These are phyloP conservation scores for Sonneratia alba DNA, from an alignment of 345 rosid species.

Conservation along the genomic window DNA sequence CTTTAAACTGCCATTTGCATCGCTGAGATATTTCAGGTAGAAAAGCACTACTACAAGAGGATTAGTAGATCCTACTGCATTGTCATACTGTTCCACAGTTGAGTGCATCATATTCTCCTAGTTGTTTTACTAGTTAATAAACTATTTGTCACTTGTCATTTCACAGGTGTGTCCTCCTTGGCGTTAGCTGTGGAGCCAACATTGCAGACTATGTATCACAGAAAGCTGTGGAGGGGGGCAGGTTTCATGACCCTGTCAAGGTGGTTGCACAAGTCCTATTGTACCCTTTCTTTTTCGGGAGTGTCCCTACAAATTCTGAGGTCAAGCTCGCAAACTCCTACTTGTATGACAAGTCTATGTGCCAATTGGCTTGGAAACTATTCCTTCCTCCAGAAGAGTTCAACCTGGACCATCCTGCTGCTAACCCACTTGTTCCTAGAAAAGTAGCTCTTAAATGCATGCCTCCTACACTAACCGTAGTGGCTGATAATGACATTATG, in stretches of 20 bases:
- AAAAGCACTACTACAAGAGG: background rate
- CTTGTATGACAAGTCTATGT: slow-evolving; percentile 78
- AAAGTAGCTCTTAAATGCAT: slow-evolving; percentile 66
- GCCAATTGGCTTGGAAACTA: slow-evolving; percentile 70
- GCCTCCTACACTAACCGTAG: slow-evolving; percentile 90
- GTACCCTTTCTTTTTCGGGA: slow-evolving; percentile 79
- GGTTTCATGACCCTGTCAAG: slow-evolving; percentile 64
- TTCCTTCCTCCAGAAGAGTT: slow-evolving; percentile 66
- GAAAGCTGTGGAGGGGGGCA: slow-evolving; percentile 64
- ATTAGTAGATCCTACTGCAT: background rate
- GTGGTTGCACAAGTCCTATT: slow-evolving; percentile 90
- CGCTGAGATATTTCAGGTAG: background rate
- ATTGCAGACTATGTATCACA: slow-evolving; percentile 75
- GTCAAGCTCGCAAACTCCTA: slow-evolving; percentile 67
- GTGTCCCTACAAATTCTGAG: slow-evolving; percentile 72
- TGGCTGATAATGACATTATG: slow-evolving; percentile 96
- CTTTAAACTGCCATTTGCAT: background rate
- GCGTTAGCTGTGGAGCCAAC: slow-evolving; percentile 87
- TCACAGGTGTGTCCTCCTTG: slow-evolving; percentile 82
- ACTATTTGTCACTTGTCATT: background rate
- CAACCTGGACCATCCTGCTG: slow-evolving; percentile 72
- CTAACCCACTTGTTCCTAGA: slow-evolving; percentile 62
- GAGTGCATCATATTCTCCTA: background rate
- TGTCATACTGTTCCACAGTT: background rate
- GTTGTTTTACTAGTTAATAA: background rate